These are phyloP conservation scores for Fusarium succisae DNA, from an alignment of 2,329 filamentous ascomycete genomes.

Conservation along the genomic window DNA sequence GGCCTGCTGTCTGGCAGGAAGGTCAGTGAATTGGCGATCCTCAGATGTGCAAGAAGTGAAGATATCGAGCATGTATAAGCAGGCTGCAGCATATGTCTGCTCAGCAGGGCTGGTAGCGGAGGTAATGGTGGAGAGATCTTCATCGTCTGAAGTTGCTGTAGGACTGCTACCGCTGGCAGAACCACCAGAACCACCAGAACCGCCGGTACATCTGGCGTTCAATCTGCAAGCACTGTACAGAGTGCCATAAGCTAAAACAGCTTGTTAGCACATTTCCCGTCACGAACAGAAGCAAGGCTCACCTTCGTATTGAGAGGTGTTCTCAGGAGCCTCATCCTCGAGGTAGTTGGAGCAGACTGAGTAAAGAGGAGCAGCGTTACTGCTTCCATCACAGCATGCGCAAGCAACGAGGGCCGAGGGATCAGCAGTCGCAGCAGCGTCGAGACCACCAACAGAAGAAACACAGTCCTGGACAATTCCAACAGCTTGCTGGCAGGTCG, in stretches of 20 bases:
- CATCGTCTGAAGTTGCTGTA: conserved; percentile 1
- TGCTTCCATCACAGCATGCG: conserved; percentile 42
- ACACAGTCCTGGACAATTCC: conserved; percentile 38
- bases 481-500: conserved; percentile 37
- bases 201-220: conserved; percentile 11
- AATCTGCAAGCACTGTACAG: conserved; percentile 40
- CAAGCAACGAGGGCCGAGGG: conserved; percentile 38
- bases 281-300: background rate
- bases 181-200: background rate
- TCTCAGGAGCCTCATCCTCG: conserved; percentile 31
- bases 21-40: conserved; percentile 38
- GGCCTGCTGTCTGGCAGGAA: conserved; percentile 43
- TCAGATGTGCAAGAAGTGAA: conserved; percentile 41
- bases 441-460: conserved; percentile 34
- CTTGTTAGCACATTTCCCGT: conserved; percentile 6
- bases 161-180: background rate
- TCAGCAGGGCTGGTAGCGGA: conserved; percentile 6
- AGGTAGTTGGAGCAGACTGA: conserved; percentile 45
- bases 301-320: conserved; percentile 41
- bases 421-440: conserved; percentile 38
- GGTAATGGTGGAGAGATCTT: conserved; percentile 19
- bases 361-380: conserved; percentile 39
- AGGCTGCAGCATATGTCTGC: conserved; percentile 39
- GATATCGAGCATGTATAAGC: conserved; percentile 41
- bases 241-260: conserved; percentile 38